A percentile compares a stretch with the other conserved stretches of the same genome.
Evolutionary conservation across 495 filamentous ascomycete species (phyloP).

Genomic region (Annulohypoxylon moriforme): DNA sequence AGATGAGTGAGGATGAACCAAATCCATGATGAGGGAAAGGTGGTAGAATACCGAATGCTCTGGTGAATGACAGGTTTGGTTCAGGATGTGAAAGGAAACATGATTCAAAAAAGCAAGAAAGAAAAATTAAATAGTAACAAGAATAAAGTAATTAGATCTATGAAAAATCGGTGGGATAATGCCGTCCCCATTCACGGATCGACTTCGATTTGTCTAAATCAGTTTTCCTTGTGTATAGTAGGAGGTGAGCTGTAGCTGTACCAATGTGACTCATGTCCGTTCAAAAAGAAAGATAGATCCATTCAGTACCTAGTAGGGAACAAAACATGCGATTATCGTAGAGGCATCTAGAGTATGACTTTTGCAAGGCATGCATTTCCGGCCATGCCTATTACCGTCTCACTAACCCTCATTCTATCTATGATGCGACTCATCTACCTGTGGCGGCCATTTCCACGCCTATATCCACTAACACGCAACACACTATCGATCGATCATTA

Average conservation of each 20-base stretch:
- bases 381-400: background rate
- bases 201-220: background rate
- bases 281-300: too few species aligned
- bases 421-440: background rate
- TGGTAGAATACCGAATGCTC: background rate
- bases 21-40: background rate
- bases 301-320: too few species aligned
- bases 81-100: background rate
- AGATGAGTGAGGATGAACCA: background rate
- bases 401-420: too few species aligned
- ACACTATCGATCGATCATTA: background rate
- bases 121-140: background rate
- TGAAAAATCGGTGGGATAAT: too few species aligned
- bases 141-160: background rate
- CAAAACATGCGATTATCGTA: too few species aligned
- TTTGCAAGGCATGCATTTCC: too few species aligned
- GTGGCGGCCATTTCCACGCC: background rate
- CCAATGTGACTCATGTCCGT: background rate
- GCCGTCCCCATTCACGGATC: background rate
- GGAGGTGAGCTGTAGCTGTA: background rate
- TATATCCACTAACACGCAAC: background rate
- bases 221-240: background rate
- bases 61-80: background rate
- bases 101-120: background rate
- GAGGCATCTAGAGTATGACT: too few species aligned